Evolutionary conservation across 1,284 basidiomycete species (phyloP).

Genomic region (Cutaneotrichosporon sp.): DNA sequence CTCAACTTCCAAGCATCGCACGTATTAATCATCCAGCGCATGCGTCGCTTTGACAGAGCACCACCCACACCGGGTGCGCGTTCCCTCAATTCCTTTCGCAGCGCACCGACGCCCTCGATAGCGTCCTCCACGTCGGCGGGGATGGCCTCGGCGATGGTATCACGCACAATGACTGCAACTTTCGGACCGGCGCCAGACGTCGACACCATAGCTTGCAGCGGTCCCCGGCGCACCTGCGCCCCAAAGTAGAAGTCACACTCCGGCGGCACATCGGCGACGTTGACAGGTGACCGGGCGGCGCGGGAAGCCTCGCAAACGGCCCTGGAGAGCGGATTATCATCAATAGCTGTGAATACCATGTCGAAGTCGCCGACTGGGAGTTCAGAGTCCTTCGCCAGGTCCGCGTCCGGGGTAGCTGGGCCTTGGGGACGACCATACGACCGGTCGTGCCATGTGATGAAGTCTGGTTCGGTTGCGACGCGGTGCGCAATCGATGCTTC

Average conservation of each 20-base stretch:
- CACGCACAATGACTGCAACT: conserved; percentile 76
- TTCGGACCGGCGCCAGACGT: conserved; percentile 89
- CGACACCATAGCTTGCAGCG: conserved; percentile 91
- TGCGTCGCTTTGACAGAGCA: conserved; percentile 55
- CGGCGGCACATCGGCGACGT: conserved; percentile 93
- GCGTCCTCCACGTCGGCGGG: conserved; percentile 70
- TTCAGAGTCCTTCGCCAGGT: neutral
- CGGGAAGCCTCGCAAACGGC: conserved; percentile 68
- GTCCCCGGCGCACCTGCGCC: conserved; percentile 82
- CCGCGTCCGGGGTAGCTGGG: conserved; percentile 15
- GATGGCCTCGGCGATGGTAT: conserved; percentile 65
- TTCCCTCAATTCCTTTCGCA: conserved; percentile 51
- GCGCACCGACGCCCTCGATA: conserved; percentile 66
- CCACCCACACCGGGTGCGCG: conserved; percentile 55
- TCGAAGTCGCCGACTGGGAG: conserved; percentile 56
- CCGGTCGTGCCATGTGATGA: conserved; percentile 68
- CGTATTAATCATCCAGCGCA: conserved; percentile 91
- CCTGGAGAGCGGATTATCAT: conserved; percentile 69
- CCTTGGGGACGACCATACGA: conserved; percentile 50
- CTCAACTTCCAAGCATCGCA: conserved; percentile 66
- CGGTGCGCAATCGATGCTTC: conserved; percentile 52
- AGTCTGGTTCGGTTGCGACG: conserved; percentile 49
- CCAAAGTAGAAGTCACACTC: conserved; percentile 99
- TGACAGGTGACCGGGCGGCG: conserved; percentile 71
- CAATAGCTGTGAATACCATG: conserved; percentile 92